Conservation (phyloP, 257 asterid species). For the Solanum chmielewskii region DNA sequence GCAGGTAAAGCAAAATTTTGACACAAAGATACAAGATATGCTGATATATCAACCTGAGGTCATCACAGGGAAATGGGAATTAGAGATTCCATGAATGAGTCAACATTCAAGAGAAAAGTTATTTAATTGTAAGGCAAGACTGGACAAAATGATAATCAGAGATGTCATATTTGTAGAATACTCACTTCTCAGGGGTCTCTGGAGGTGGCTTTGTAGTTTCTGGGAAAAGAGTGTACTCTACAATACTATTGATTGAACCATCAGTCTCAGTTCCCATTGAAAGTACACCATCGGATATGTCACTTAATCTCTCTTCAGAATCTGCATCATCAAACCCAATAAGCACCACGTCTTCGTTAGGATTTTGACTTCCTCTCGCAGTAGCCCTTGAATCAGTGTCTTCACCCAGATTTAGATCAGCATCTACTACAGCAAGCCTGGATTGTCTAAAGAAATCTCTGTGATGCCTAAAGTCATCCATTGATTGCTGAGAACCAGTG, state of each 20-base stretch:
- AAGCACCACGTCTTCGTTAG: conserved; percentile 51
- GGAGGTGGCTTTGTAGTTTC: conserved; percentile 44
- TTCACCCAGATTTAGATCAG: conserved; percentile 17
- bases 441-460: conserved; percentile 68
- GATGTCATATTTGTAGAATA: conserved; percentile 1
- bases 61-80: not conserved
- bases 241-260: conserved; percentile 63
- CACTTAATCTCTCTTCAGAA: conserved; percentile 85
- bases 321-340: conserved; percentile 72
- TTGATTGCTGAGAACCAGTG: conserved; percentile 75
- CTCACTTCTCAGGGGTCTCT: conserved; percentile 57
- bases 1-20: not conserved
- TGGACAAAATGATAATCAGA: not conserved
- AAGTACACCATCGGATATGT: conserved; percentile 89
- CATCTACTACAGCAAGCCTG: conserved; percentile 44
- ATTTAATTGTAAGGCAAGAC: not conserved
- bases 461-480: conserved; percentile 69
- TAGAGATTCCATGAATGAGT: not conserved
- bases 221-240: conserved; percentile 80
- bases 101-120: not conserved
- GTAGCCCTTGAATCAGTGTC: conserved; percentile 22
- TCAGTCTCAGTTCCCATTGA: conserved; percentile 95
- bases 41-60: not conserved
- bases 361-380: conserved; percentile 23
- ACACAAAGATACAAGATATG: not conserved